Evolutionary conservation across 2,329 filamentous ascomycete genomes (phyloP).

Genomic region (Hysterium pulicare): DNA sequence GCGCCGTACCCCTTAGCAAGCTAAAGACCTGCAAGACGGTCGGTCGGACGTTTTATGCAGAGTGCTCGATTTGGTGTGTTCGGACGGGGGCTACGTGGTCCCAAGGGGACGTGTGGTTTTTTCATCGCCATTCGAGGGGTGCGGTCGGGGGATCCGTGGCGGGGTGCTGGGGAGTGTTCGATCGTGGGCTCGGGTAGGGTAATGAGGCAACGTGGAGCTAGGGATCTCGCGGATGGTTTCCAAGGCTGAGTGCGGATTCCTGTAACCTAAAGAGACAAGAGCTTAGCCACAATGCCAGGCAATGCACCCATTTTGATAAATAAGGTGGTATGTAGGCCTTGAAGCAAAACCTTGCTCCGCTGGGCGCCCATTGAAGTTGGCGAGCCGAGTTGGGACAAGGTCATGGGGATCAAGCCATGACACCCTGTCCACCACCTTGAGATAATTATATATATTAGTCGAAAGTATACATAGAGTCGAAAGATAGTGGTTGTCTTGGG

Average conservation of each 20-base stretch:
- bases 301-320: not conserved
- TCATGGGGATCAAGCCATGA: constrained; percentile 31
- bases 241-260: not conserved
- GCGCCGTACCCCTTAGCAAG: too few relatives aligned
- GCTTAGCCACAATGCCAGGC: not conserved
- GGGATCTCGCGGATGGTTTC: too few relatives aligned
- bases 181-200: too few relatives aligned
- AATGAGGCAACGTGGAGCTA: too few relatives aligned
- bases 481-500: too few relatives aligned
- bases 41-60: too few relatives aligned
- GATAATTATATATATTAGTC: constrained; percentile 8
- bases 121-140: not conserved
- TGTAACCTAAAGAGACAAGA: not conserved
- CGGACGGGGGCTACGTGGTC: not conserved
- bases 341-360: too few relatives aligned
- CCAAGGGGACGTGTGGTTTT: not conserved
- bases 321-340: not conserved
- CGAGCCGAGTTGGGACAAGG: constrained; percentile 1
- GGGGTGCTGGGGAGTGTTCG: not conserved
- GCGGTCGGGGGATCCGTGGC: not conserved
- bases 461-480: too few relatives aligned
- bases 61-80: not conserved
- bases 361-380: too few relatives aligned
- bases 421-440: constrained; percentile 32
- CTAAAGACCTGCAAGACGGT: too few relatives aligned